These are phyloP conservation scores for Oryza coarctata DNA, from an alignment of 176 grass and related monocot species.

Conservation along the genomic window DNA sequence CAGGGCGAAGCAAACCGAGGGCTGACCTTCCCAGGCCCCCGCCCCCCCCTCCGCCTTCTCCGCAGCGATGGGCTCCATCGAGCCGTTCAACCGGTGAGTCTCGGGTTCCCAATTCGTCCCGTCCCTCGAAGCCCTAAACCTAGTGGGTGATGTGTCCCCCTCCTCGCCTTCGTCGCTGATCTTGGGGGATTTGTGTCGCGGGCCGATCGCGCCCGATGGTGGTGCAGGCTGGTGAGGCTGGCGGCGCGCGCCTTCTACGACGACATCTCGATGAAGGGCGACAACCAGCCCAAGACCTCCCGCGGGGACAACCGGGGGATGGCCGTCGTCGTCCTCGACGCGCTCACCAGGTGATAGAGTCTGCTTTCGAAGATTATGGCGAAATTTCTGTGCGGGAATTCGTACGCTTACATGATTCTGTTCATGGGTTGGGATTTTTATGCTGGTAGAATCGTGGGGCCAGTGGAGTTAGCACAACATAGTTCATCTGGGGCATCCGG, in stretches of 20 bases:
- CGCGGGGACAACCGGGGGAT: slow-evolving; percentile 97
- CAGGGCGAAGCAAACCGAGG: not conserved
- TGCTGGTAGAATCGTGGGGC: not conserved
- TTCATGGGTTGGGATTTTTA: not conserved
- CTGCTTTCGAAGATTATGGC: not conserved
- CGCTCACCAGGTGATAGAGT: slow-evolving; percentile 61
- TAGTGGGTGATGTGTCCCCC: not conserved
- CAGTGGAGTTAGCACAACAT: not conserved
- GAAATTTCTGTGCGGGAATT: not conserved
- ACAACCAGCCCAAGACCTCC: slow-evolving; percentile 85
- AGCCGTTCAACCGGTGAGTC: slow-evolving; percentile 83
- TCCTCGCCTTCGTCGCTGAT: not conserved
- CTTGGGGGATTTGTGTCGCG: slow-evolving; percentile 5
- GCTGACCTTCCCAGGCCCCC: not conserved
- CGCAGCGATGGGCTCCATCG: slow-evolving; percentile 54
- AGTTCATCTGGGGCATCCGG: not conserved
- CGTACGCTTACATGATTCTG: not conserved
- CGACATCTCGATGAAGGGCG: slow-evolving; percentile 89
- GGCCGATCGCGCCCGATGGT: not conserved
- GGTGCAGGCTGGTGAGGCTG: slow-evolving; percentile 68
- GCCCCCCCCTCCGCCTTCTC: not conserved
- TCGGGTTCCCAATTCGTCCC: not conserved
- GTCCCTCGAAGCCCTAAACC: slow-evolving; percentile 22
- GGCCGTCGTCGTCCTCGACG: slow-evolving; percentile 92
- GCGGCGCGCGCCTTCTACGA: slow-evolving; percentile 91